Conservation (phyloP, 768 basidiomycete genomes). For the Lenzites betulinus region DNA sequence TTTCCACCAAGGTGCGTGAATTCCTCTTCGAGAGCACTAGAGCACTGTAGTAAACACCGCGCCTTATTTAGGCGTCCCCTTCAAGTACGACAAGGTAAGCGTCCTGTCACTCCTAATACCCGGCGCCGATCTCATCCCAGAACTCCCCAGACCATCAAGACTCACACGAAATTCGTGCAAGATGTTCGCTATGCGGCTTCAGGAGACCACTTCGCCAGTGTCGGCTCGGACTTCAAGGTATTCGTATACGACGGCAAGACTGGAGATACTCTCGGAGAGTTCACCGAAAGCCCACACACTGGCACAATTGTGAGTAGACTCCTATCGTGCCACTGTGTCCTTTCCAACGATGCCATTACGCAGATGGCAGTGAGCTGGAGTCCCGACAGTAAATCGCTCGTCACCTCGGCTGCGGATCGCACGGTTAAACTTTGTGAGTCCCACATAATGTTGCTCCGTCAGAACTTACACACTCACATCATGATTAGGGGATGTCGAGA, state of each 20-base stretch:
- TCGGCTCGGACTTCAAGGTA: constrained; percentile 84
- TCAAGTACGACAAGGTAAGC: constrained; percentile 83
- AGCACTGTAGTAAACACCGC: not conserved
- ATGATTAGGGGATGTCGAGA: constrained; percentile 75
- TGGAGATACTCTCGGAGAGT: constrained; percentile 73
- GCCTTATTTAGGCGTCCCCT: constrained; percentile 63
- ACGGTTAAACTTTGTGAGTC: constrained; percentile 83
- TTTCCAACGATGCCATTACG: not conserved
- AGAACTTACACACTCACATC: not conserved
- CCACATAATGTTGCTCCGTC: not conserved
- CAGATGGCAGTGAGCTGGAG: constrained; percentile 84
- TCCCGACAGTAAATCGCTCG: constrained; percentile 66
- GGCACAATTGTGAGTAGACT: constrained; percentile 66
- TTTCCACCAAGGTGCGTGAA: constrained; percentile 69
- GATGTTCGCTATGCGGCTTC: constrained; percentile 82
- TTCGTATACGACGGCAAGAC: constrained; percentile 91
- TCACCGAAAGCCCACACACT: constrained; percentile 69
- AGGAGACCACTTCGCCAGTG: constrained; percentile 84
- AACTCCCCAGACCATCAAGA: constrained; percentile 66
- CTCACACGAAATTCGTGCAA: constrained; percentile 91
- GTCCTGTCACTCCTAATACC: not conserved
- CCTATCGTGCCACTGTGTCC: not conserved
- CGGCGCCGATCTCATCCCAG: not conserved
- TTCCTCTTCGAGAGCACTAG: not conserved
- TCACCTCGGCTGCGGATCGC: constrained; percentile 86